Percentiles rank a stretch among this genome's conserved stretches.
These are phyloP conservation scores for Fusarium praegraminearum DNA, from an alignment of 2,329 filamentous ascomycete species.

Conservation along the genomic window DNA sequence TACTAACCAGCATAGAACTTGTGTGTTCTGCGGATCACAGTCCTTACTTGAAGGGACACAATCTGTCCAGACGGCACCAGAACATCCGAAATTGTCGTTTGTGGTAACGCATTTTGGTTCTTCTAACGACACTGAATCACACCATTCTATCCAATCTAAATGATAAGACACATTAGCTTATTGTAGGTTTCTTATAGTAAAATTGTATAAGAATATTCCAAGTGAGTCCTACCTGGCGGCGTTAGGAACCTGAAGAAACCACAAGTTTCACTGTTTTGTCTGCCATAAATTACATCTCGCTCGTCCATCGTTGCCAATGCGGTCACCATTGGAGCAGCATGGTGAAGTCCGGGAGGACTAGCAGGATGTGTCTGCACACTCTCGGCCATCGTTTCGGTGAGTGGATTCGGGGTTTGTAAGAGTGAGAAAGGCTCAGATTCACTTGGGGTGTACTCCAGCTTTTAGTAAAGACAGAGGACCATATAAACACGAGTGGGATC, in stretches of 20 bases:
- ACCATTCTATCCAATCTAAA: background rate
- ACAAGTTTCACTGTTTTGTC: background rate
- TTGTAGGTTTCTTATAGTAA: background rate
- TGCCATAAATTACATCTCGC: background rate
- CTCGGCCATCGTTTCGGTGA: background rate
- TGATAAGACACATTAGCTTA: background rate
- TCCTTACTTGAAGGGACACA: background rate
- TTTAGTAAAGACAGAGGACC: background rate
- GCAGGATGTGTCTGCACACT: background rate
- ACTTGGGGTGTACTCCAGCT: background rate
- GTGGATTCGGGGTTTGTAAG: background rate
- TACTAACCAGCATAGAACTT: background rate
- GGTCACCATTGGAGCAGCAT: background rate
- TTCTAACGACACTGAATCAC: background rate
- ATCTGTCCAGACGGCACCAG: background rate
- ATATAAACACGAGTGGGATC: background rate
- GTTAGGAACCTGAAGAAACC: background rate
- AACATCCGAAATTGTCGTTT: background rate
- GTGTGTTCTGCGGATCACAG: background rate
- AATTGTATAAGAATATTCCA: background rate
- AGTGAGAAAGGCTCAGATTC: background rate
- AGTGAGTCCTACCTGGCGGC: background rate
- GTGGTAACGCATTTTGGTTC: background rate
- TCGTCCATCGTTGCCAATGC: background rate
- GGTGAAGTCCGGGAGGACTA: background rate